Evolutionary conservation across 2,329 filamentous ascomycete species (phyloP), one percentile per base, ranked within the genome.

Genomic region (Grosmannia serpens): DNA sequence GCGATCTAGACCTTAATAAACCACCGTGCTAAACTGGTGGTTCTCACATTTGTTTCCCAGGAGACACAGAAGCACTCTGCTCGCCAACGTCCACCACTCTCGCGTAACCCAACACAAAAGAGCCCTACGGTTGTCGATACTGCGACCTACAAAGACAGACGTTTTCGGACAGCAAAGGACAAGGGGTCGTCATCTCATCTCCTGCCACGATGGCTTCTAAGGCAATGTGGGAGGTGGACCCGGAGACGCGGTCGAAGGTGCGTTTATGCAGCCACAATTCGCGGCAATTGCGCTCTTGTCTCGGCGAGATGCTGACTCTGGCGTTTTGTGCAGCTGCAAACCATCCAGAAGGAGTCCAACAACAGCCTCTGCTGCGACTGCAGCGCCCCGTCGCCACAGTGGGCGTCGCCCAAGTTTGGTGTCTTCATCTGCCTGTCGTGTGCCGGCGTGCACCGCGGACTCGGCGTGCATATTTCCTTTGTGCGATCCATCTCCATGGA

Each of bases 401-500:
- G 94, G 94, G 92, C 94, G 65, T 81, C 91, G 44, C 94, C 94
- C 64, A 99, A 99, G 74, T 95, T 99, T 70, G 92, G 92, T 69
- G 89, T 96, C 72, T 99, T 99, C 77, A 96, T 99, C 80, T 99
- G 94, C 74, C 85, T 99, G 56, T 89, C 87, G 63, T 99, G 94
- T 77, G 92, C 91, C 38, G 94, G 94, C 66, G 89, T 94, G 57
- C 94, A 99, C 75, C 88, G 94, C 63, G 91, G 91, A 3, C 84
- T 99, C 33, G 94, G 94, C 62, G 94, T 99, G 41, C 94, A 99
- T 77, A 96, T 99, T 72, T 96, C 91, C 70, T 99, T 99, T 75
- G 91, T 99, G 63, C 88, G 94, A 61, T 94, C 88, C 68, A 94
- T 97, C 69, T 96, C 90, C 62, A 99, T 99, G 94, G 94, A 99